These are phyloP conservation scores for Metschnikowia hibisci DNA, from an alignment of 805 yeast genomes.

Conservation along the genomic window DNA sequence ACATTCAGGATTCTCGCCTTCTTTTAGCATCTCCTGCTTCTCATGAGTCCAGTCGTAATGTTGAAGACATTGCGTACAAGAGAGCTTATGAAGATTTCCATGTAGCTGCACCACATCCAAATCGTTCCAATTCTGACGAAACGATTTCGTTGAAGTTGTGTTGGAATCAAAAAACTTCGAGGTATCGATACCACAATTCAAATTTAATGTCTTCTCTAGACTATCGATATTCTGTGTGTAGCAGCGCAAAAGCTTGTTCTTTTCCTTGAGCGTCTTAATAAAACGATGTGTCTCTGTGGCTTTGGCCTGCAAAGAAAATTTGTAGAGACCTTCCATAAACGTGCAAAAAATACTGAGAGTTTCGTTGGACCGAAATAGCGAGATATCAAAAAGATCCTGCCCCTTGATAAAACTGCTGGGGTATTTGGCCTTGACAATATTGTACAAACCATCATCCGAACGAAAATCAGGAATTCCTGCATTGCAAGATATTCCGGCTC, in stretches of 20 bases:
- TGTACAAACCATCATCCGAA: conserved; percentile 78
- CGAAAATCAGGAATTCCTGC: conserved; percentile 98
- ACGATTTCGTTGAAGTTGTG: conserved; percentile 17
- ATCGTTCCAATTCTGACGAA: conserved; percentile 51
- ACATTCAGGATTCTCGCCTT: conserved; percentile 76
- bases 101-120: conserved; percentile 84
- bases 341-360: conserved; percentile 75
- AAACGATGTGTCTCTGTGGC: conserved; percentile 86
- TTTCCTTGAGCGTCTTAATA: conserved; percentile 55
- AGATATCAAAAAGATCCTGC: conserved; percentile 85
- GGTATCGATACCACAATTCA: conserved; percentile 52
- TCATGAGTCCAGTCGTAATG: conserved; percentile 59
- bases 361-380: conserved; percentile 65
- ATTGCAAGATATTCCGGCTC: conserved; percentile 95
- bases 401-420: conserved; percentile 71
- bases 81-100: conserved; percentile 74
- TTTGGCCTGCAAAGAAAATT: conserved; percentile 57
- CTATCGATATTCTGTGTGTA: conserved; percentile 96
- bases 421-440: conserved; percentile 58
- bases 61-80: conserved; percentile 69
- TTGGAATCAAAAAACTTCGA: conserved; percentile 24
- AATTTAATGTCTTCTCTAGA: conserved; percentile 62
- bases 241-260: conserved; percentile 70
- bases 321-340: conserved; percentile 80
- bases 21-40: conserved; percentile 42